A percentile compares a stretch with the other conserved stretches of the same genome.
Conservation (phyloP, 148 eudicot species). For the Persicaria tinctoria region DNA sequence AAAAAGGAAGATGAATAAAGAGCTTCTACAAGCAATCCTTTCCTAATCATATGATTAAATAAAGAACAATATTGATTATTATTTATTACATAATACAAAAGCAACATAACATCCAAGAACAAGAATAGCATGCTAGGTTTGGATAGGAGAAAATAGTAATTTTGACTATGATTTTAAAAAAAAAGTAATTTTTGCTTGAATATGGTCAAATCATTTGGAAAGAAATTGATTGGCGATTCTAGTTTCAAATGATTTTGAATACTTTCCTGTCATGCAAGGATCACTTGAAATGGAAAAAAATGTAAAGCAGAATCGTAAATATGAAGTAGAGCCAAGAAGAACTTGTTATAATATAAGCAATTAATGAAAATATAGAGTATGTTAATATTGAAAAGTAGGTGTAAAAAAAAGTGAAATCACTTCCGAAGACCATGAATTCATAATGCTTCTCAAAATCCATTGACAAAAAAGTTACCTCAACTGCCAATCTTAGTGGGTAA, state of each 20-base stretch:
- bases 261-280: background rate
- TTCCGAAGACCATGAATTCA: background rate
- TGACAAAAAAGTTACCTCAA: background rate
- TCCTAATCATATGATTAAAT: background rate
- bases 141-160: background rate
- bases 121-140: background rate
- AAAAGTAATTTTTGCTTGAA: background rate
- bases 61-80: background rate
- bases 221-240: background rate
- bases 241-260: background rate
- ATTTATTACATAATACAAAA: background rate
- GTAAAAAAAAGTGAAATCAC: background rate
- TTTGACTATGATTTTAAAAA: background rate
- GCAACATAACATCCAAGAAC: background rate
- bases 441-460: background rate
- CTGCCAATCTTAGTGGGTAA: background rate
- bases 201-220: background rate
- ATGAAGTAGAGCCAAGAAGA: background rate
- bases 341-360: background rate
- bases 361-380: background rate
- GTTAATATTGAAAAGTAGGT: background rate
- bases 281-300: background rate
- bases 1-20: slow-evolving; percentile 7
- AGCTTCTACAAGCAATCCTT: background rate
- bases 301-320: background rate